Evolutionary conservation across 352 stramenopile species (phyloP), one percentile per base, ranked within the genome.

Genomic region (Globisporangium solare): DNA sequence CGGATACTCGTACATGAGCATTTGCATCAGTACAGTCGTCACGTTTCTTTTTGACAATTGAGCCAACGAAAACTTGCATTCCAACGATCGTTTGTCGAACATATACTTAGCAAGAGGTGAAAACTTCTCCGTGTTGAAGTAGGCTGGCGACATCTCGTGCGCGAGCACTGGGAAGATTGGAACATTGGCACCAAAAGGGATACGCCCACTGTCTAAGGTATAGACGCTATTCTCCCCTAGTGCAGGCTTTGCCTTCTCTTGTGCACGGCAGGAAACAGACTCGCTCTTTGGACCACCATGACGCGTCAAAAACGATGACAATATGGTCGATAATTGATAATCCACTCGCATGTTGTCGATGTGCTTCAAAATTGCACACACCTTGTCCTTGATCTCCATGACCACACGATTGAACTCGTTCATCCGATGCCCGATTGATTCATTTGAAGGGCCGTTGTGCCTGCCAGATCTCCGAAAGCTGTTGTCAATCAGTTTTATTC

Each of bases 1-100:
- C 15, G 80, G 77, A 59, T 90, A 84, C 53, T 88, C 77, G 49
- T 88, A 88, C 80, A 90, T 88, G 3, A 90, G 68, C 77, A 88
- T 76, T 54, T 90, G 80, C 74, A 88, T 82, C 14, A 90, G 62
- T 20, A 90, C 66, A 2, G 77, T 88, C 13, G 74, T 79, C 37
- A 83, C 64, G 31, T 68, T 62, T 47, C 72, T 74, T 11, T 52
- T 48, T 3, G 73, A 68, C 35, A 90, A 53, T 42, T 66, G 60
- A 10, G 64, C 57, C 0, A 90, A 72, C 37, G 77, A 87, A 41
- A 85, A 71, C 45, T 72, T 83, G 67, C 80, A 88, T 14, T 87
- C 76, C 45, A 87, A 60, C 2, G 73, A 72, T 27, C 63, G 67
- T 10, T 68, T 71, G 20, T 66, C 71, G n/a, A 74, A 78, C 15